Evolutionary conservation across 345 rosid genomes (phyloP).

Genomic region (Pelargonium nanum): DNA sequence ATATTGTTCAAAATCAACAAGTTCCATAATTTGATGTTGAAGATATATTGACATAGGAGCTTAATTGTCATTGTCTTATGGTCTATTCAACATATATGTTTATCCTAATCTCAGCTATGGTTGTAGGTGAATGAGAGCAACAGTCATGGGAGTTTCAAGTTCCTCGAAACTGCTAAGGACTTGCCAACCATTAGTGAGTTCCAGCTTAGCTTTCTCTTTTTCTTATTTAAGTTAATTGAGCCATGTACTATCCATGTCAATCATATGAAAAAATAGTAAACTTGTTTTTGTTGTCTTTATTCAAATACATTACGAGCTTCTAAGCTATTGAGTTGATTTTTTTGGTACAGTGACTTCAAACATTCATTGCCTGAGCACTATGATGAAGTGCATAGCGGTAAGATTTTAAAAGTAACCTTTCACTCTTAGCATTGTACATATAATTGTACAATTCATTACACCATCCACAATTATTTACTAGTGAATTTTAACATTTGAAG

Average conservation of each 20-base stretch:
- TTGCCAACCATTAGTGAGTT: conserved; percentile 80
- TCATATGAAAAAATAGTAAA: too few species aligned
- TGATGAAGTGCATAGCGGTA: conserved; percentile 97
- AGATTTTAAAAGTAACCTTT: conserved; percentile 10
- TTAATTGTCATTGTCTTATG: background rate
- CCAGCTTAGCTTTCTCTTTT: background rate
- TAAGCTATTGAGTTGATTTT: conserved; percentile 11
- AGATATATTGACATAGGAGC: background rate
- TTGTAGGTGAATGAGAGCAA: conserved; percentile 38
- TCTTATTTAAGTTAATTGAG: background rate
- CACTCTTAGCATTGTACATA: too few species aligned
- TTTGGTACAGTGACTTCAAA: conserved; percentile 66
- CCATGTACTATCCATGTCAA: background rate
- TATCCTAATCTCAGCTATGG: conserved; percentile 10
- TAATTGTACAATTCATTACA: too few species aligned
- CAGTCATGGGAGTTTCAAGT: conserved; percentile 46
- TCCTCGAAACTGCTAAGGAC: conserved; percentile 72
- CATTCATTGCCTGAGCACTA: conserved; percentile 66
- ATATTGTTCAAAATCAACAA: background rate
- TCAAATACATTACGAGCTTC: conserved; percentile 2
- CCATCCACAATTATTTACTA: too few species aligned
- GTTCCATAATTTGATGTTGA: background rate
- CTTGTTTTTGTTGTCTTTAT: too few species aligned
- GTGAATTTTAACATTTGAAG: too few species aligned
- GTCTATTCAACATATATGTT: conserved; percentile 1